Conservation (phyloP, 345 rosid species). For the Fremontodendron californicum region DNA sequence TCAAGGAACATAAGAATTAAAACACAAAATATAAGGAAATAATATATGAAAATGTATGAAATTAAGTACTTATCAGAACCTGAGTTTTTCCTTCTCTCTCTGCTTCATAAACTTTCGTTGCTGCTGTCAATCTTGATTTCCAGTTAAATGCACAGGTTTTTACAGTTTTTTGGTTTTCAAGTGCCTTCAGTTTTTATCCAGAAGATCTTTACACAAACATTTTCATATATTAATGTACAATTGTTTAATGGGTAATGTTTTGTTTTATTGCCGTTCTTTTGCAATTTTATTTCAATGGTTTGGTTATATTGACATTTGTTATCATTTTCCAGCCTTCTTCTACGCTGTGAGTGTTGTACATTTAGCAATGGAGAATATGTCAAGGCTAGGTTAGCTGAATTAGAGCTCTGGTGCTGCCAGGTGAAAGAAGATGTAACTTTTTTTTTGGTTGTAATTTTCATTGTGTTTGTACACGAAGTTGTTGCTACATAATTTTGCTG, state of each 20-base stretch:
- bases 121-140: too few relatives aligned
- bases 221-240: conserved; percentile 86
- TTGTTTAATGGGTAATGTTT: conserved; percentile 73
- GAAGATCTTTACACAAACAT: conserved; percentile 90
- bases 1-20: too few relatives aligned
- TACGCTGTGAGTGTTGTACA: conserved; percentile 98
- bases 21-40: too few relatives aligned
- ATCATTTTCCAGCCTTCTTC: conserved; percentile 59
- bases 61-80: too few relatives aligned
- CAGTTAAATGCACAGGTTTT: conserved; percentile 22
- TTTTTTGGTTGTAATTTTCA: neutral
- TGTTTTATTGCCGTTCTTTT: neutral
- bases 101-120: neutral
- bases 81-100: neutral
- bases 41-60: too few relatives aligned
- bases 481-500: neutral
- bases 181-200: conserved; percentile 91
- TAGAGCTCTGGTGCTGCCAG: conserved; percentile 93
- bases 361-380: conserved; percentile 96
- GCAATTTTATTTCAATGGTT: conserved; percentile 1
- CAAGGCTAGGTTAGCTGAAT: conserved; percentile 92
- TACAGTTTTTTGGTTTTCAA: conserved; percentile 39
- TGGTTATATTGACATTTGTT: conserved; percentile 12
- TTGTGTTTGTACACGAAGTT: conserved; percentile 1
- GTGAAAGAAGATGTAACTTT: conserved; percentile 68